These are phyloP conservation scores for Tetrahymena elliotti DNA, from an alignment of 73 alveolate genomes.

Conservation along the genomic window DNA sequence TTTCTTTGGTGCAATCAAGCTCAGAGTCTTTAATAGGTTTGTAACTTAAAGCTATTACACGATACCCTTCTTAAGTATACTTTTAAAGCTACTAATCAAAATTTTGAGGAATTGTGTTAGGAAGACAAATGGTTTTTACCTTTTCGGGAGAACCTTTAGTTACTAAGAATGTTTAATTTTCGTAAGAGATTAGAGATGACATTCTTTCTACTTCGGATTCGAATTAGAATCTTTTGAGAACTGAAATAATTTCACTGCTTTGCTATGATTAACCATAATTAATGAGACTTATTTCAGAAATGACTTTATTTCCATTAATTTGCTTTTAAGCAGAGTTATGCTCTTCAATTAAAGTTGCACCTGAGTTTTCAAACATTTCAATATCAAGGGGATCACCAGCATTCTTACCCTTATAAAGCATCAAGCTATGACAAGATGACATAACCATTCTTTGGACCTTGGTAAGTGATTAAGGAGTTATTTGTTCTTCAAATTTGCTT, in stretches of 20 bases:
- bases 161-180: conserved; percentile 38
- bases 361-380: conserved; percentile 75
- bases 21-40: conserved; percentile 35
- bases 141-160: conserved; percentile 89
- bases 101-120: conserved; percentile 55
- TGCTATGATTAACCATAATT: background rate
- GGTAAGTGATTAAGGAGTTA: conserved; percentile 15
- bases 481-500: conserved; percentile 7
- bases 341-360: conserved; percentile 40
- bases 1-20: conserved; percentile 44
- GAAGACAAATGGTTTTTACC: conserved; percentile 58
- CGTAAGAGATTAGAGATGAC: conserved; percentile 58
- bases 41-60: conserved; percentile 15
- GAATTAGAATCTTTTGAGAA: conserved; percentile 73
- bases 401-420: conserved; percentile 46
- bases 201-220: conserved; percentile 67
- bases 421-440: conserved; percentile 81
- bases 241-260: conserved; percentile 10
- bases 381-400: conserved; percentile 89
- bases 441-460: conserved; percentile 42
- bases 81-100: conserved; percentile 62
- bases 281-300: conserved; percentile 41
- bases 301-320: conserved; percentile 28
- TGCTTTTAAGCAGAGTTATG: conserved; percentile 50
- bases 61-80: conserved; percentile 70